phyloP scores from a whole-genome alignment of 2,329 filamentous ascomycete genomes.

The Aspergillus hiratsukae region DNA sequence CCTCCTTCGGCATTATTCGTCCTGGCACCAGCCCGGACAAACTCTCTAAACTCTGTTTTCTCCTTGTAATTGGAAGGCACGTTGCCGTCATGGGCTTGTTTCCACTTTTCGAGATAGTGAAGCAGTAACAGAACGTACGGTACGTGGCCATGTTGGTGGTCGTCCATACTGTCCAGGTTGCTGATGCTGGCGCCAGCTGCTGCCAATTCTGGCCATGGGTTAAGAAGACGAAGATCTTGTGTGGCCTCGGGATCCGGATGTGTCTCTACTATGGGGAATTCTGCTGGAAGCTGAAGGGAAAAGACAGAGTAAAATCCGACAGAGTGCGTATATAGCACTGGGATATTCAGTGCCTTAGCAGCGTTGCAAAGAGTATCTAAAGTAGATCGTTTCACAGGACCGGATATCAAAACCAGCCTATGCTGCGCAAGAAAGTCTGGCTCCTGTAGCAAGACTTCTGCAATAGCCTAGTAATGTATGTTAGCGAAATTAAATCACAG shows the following conservation, averaged over 20 bases:
- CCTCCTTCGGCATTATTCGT: conserved; percentile 74
- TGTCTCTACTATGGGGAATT: conserved; percentile 90
- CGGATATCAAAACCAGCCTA: conserved; percentile 58
- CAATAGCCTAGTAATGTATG: conserved; percentile 26
- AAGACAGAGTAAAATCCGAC: conserved; percentile 90
- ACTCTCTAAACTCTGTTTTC: conserved; percentile 74
- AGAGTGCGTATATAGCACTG: conserved; percentile 79
- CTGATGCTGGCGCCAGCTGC: conserved; percentile 62
- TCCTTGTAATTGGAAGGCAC: conserved; percentile 74
- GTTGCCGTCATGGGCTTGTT: conserved; percentile 60
- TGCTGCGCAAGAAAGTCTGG: conserved; percentile 43
- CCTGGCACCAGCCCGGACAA: conserved; percentile 64
- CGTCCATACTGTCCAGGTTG: conserved; percentile 64
- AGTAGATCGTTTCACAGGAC: conserved; percentile 52
- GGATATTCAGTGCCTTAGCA: conserved; percentile 57
- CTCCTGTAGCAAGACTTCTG: conserved; percentile 33
- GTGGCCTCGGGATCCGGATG: conserved; percentile 85
- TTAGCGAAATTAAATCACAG: conserved; percentile 4
- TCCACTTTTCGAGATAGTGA: conserved; percentile 79
- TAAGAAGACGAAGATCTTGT: conserved; percentile 76
- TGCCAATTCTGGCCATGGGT: conserved; percentile 78
- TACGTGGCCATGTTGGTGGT: conserved; percentile 85
- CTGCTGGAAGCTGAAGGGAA: conserved; percentile 68
- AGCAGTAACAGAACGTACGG: conserved; percentile 81
- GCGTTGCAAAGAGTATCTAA: conserved; percentile 49